Percentiles rank a stretch among this genome's conserved stretches.
Conservation (phyloP, 495 filamentous ascomycete species). For the Trichoderma reesei region DNA sequence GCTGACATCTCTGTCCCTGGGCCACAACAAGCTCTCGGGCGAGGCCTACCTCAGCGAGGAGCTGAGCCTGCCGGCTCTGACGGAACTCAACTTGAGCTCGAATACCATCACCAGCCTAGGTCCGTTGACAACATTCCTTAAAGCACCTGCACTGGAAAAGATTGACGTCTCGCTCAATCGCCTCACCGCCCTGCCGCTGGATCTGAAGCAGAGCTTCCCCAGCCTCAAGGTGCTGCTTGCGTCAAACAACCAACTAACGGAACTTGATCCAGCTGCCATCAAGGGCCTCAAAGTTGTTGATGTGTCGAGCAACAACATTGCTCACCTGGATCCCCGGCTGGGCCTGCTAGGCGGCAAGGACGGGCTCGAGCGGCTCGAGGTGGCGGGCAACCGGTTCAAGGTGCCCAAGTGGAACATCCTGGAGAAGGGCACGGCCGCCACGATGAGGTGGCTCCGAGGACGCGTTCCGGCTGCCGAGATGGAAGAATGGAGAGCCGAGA, state of each 20-base stretch:
- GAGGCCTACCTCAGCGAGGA: slow-evolving; percentile 46
- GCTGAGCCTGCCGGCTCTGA: slow-evolving; percentile 61
- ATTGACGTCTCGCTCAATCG: slow-evolving; percentile 76
- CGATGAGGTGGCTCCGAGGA: slow-evolving; percentile 74
- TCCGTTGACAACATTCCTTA: slow-evolving; percentile 51
- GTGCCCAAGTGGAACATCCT: slow-evolving; percentile 82
- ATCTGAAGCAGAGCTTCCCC: slow-evolving; percentile 48
- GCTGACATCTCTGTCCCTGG: slow-evolving; percentile 66
- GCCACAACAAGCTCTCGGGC: slow-evolving; percentile 63
- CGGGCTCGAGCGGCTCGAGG: slow-evolving; percentile 46
- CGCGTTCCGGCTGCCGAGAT: slow-evolving; percentile 61
- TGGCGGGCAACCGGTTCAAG: slow-evolving; percentile 71
- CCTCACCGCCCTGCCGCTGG: slow-evolving; percentile 53
- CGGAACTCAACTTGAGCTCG: slow-evolving; percentile 59
- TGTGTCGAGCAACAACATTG: slow-evolving; percentile 74
- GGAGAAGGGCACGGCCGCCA: slow-evolving; percentile 77
- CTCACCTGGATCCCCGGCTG: slow-evolving; percentile 62
- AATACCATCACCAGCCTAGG: slow-evolving; percentile 59
- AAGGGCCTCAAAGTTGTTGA: slow-evolving; percentile 68
- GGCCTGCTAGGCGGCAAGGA: slow-evolving; percentile 58
- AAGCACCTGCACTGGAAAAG: slow-evolving; percentile 60
- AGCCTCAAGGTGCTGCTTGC: slow-evolving; percentile 55
- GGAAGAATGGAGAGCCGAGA: slow-evolving; percentile 34
- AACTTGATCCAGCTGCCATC: slow-evolving; percentile 62
- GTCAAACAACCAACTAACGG: slow-evolving; percentile 64